A percentile compares a stretch with the other conserved stretches of the same genome.
Conservation (phyloP, 2,329 filamentous ascomycete genomes). For the Periconia macrospinosa region DNA sequence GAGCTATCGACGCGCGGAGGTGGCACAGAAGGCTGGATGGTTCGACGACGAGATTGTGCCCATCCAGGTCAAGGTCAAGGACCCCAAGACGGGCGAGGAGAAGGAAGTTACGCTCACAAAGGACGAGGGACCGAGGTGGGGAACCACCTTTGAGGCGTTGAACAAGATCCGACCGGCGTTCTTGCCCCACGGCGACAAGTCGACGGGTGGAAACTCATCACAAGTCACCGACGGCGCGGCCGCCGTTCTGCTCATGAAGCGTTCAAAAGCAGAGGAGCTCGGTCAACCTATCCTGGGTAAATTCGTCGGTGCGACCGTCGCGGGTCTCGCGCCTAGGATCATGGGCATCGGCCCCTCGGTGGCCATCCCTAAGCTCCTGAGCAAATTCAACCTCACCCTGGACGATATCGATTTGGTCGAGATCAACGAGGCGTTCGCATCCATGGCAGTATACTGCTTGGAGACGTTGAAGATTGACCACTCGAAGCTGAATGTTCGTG, state of each 20-base stretch:
- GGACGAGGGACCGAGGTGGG: constrained; percentile 89
- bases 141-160: constrained; percentile 82
- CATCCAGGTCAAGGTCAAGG: constrained; percentile 79
- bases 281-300: constrained; percentile 93
- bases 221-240: constrained; percentile 95
- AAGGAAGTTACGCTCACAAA: constrained; percentile 77
- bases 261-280: constrained; percentile 81
- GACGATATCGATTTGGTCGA: constrained; percentile 88
- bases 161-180: constrained; percentile 88
- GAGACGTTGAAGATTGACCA: constrained; percentile 67
- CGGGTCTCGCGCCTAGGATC: constrained; percentile 87
- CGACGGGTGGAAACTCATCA: constrained; percentile 89
- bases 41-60: constrained; percentile 95
- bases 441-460: constrained; percentile 94
- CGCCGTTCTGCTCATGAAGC: constrained; percentile 90
- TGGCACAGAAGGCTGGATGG: constrained; percentile 85
- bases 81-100: constrained; percentile 75
- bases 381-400: constrained; percentile 74
- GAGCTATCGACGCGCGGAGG: constrained; percentile 84
- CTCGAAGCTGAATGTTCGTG: constrained; percentile 78
- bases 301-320: constrained; percentile 88
- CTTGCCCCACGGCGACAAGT: constrained; percentile 81
- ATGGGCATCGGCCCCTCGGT: constrained; percentile 89
- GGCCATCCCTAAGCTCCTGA: constrained; percentile 78
- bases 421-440: constrained; percentile 97